Evolutionary conservation across 257 asterid species (phyloP).

Genomic region (Schizonepeta tenuifolia): DNA sequence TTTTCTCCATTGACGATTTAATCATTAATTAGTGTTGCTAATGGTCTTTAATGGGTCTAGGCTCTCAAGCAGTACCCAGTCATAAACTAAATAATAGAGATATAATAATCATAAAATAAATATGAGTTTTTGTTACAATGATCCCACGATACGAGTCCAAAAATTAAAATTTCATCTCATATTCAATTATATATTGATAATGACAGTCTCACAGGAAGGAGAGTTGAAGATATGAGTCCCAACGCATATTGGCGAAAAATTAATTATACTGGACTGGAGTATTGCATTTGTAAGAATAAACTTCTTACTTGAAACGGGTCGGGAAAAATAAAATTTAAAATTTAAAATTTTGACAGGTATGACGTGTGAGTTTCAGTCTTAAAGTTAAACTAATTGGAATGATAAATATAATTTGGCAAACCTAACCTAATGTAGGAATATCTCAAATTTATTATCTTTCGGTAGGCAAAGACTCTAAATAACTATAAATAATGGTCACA

Average conservation of each 20-base stretch:
- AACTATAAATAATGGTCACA: neutral
- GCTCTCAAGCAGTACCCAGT: too few relatives aligned
- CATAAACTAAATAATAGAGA: too few relatives aligned
- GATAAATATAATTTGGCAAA: neutral
- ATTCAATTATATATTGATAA: too few relatives aligned
- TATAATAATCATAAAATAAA: too few relatives aligned
- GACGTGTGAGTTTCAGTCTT: neutral
- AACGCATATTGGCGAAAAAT: too few relatives aligned
- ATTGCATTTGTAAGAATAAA: too few relatives aligned
- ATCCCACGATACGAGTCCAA: too few relatives aligned
- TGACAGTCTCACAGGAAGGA: too few relatives aligned
- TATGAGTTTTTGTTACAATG: too few relatives aligned
- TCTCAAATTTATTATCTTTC: neutral
- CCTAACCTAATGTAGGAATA: neutral
- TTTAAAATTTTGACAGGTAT: neutral
- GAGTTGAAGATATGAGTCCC: too few relatives aligned
- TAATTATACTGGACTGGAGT: too few relatives aligned
- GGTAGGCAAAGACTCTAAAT: neutral
- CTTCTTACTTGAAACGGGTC: neutral
- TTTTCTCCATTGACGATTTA: slow-evolving; percentile 4
- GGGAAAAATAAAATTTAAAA: neutral
- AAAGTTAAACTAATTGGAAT: neutral
- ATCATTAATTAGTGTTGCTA: neutral
- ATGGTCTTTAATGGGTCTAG: neutral
- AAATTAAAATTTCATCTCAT: too few relatives aligned